Conservation (phyloP, 352 stramenopile species). For the Globisporangium yorkense region DNA sequence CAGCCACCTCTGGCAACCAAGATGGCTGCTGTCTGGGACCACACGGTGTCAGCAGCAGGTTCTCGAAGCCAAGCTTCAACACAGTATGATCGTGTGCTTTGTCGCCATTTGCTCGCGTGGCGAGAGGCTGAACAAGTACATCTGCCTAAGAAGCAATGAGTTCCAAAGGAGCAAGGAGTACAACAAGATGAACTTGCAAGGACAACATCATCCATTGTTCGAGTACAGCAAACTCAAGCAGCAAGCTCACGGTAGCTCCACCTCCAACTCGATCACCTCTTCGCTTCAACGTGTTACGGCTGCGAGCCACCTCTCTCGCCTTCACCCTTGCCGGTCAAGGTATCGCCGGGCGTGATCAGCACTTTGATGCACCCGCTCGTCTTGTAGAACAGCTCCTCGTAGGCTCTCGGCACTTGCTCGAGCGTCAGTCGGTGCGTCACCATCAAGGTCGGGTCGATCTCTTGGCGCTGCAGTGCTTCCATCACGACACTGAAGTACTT, state of each 20-base stretch:
- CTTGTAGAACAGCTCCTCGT: conserved; percentile 29
- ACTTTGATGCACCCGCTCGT: conserved; percentile 31
- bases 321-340: not conserved
- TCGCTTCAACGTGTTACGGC: not conserved
- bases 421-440: conserved; percentile 54
- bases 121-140: too few species aligned
- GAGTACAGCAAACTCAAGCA: too few species aligned
- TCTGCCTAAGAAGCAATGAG: too few species aligned
- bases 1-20: too few species aligned
- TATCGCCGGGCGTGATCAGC: conserved; percentile 9
- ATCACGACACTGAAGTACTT: conserved; percentile 30
- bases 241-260: not conserved
- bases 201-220: too few species aligned
- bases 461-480: conserved; percentile 6
- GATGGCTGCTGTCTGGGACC: too few species aligned
- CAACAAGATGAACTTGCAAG: too few species aligned
- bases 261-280: not conserved
- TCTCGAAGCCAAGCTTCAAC: too few species aligned
- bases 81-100: too few species aligned
- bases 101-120: too few species aligned
- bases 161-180: too few species aligned
- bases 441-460: conserved; percentile 32
- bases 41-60: too few species aligned
- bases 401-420: conserved; percentile 46
- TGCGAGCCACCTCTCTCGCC: not conserved